A percentile compares a stretch with the other conserved stretches of the same genome.
Conservation (phyloP, 2,329 filamentous ascomycete genomes). For the Seiridium unicorne region DNA sequence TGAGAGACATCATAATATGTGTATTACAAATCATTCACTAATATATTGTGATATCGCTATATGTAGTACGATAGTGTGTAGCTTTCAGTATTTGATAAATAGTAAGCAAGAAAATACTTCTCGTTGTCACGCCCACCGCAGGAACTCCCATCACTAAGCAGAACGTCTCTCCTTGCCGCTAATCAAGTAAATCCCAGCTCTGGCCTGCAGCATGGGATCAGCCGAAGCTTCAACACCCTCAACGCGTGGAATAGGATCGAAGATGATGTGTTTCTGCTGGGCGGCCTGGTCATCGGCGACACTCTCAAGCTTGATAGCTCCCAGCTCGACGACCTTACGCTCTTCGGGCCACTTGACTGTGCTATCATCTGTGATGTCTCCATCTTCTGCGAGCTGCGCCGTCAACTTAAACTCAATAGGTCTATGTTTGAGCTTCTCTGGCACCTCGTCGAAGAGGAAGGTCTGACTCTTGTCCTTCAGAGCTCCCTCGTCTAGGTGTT, state of each 20-base stretch:
- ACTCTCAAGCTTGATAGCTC: constrained; percentile 41
- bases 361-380: constrained; percentile 24
- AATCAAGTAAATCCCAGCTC: constrained; percentile 54
- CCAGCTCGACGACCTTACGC: constrained; percentile 48
- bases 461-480: constrained; percentile 33
- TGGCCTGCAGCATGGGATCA: constrained; percentile 55
- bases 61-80: too few species aligned
- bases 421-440: constrained; percentile 29
- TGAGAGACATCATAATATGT: too few species aligned
- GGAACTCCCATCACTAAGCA: constrained; percentile 24
- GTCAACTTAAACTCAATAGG: constrained; percentile 42
- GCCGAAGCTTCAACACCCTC: constrained; percentile 49
- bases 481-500: constrained; percentile 35
- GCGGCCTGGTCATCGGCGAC: constrained; percentile 36
- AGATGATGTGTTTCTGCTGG: constrained; percentile 52
- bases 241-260: constrained; percentile 56
- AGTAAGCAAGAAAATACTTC: background rate
- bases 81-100: background rate
- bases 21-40: too few species aligned
- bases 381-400: constrained; percentile 40
- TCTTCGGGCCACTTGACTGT: constrained; percentile 47
- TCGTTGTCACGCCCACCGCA: background rate
- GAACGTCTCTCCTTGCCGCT: constrained; percentile 51
- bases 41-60: too few species aligned
- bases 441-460: constrained; percentile 50